Evolutionary conservation across 257 asterid genomes (phyloP).

Genomic region (Nicotiana undulata): DNA sequence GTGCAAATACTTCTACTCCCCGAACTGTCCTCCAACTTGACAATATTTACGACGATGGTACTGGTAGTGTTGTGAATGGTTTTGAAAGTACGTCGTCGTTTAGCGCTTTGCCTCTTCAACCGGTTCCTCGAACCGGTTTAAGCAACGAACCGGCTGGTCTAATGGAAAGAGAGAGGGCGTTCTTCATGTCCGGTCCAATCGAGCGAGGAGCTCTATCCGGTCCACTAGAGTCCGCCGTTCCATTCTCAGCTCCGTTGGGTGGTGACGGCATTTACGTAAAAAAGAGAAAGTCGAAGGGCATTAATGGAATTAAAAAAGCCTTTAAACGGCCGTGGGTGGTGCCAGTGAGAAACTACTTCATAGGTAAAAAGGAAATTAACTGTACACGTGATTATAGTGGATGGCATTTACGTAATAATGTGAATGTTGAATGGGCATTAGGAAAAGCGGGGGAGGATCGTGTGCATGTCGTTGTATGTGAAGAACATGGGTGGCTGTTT

Average conservation of each 20-base stretch:
- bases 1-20: conserved; percentile 21
- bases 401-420: neutral
- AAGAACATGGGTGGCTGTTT: conserved; percentile 23
- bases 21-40: conserved; percentile 16
- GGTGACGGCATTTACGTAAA: neutral
- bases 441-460: conserved; percentile 27
- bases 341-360: conserved; percentile 1
- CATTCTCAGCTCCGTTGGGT: conserved; percentile 15
- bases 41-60: conserved; percentile 9
- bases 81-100: conserved; percentile 20
- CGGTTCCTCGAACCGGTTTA: neutral
- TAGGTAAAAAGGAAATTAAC: neutral
- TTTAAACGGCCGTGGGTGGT: conserved; percentile 14
- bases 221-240: conserved; percentile 6
- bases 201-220: conserved; percentile 23
- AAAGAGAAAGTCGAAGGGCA: conserved; percentile 7
- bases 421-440: conserved; percentile 21
- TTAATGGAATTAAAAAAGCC: conserved; percentile 4
- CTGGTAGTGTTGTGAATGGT: conserved; percentile 18
- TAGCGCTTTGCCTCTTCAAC: conserved; percentile 12
- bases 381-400: conserved; percentile 3
- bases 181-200: conserved; percentile 20
- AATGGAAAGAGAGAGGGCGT: conserved; percentile 13
- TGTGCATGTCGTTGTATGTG: conserved; percentile 22
- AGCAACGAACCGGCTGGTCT: conserved; percentile 7